Evolutionary conservation across 73 alveolate genomes (phyloP), one percentile per base, ranked within the genome.

Genomic region (Vitrella brassicaformis): DNA sequence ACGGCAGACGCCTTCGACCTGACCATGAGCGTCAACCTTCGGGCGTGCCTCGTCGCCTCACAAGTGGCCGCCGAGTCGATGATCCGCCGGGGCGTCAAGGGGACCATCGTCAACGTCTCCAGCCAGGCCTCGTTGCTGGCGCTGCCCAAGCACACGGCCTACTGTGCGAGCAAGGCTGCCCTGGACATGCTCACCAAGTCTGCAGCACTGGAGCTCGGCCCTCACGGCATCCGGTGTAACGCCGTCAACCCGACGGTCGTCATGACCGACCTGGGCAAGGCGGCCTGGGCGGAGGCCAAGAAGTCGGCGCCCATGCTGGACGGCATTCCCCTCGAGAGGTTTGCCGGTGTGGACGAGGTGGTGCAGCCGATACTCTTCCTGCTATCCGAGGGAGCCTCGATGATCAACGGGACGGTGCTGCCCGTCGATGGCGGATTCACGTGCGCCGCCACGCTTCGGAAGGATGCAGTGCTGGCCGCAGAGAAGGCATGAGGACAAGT

Each of bases 191-290:
- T 73, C 67, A 73, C 80, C 25, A 71, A 70, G 56, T 70, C 56
- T 72, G 67, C 64, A 25, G 80, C 80, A 1, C 71, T 73, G 31
- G 80, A 73, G 45, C 46, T 73, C 29, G 80, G 80, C 10, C 80
- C 80, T 22, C 67, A 56, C 72, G 66, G 46, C 66, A 47, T 73
- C 26, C 71, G 80, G 27, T 47, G 80, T 72, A 56, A 64, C 46
- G 71, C 80, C 31, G 80, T 73, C 66, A 64, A 47, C 66, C 80
- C 80, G 39, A 73, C 80, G 27, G 80, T 73, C 47, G 80, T 39
- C 22, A 39, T 39, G 56, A 39, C 56, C 4, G 56, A 39, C 56
- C 4, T 39, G 56, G 56, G 56, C 56, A 4, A 14, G 14, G 56
- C 56, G 4, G 14, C 4, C 56, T 39, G 56, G 56, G 56, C 22